Base-by-base conservation (phyloP, 805 yeast genomes). In the Cyberlindnera petersonii region DNA sequence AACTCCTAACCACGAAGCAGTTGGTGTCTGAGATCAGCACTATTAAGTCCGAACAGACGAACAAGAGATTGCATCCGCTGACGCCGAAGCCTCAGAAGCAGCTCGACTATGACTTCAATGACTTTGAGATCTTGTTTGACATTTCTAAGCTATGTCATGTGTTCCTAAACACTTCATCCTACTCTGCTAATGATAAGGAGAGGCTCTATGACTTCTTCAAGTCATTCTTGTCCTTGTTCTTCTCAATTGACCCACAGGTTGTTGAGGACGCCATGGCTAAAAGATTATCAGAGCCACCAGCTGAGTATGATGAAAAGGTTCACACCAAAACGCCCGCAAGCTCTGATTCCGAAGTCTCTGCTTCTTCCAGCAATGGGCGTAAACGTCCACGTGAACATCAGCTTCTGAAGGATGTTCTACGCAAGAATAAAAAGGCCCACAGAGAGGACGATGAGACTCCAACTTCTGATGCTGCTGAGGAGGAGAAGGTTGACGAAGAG, bases 1-100 rank as follows among this genome's bases (percentile, higher is more conserved):
- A 93, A 61, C 65, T 87, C 40, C 65, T 93, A 52, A 87, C 98
- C 0, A 82, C 93, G 9, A 87, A 94, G 55, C 95, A 88, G 52
- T 65, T 93, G 51, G 79, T 93, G 11, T 83, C 95, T 46, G 98
- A 91, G 58, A 84, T 93, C 40, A 84, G 93, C 50, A 86, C 96
- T 3, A 84, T 89, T 29, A 88, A 89, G 63, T 84, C 86, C 29
- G 98, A 91, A 56, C 96, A 87, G 60, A 75, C 74, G n/a, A 85
- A 82, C 52, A 89, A 87, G 63, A 74, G 94, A 56, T 66, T 86
- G 43, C 88, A 85, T 53, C 95, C 95, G 26, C 71, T 86, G 52
- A 79, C 89, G 36, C 95, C 96, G 4, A 78, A 77, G 49, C 91
- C 96, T n/a, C 83, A 82, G 58, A 79, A 80, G 24, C 82, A 79